Conservation (phyloP, 805 yeast species). For the Maudiozyma serrabonitensis region DNA sequence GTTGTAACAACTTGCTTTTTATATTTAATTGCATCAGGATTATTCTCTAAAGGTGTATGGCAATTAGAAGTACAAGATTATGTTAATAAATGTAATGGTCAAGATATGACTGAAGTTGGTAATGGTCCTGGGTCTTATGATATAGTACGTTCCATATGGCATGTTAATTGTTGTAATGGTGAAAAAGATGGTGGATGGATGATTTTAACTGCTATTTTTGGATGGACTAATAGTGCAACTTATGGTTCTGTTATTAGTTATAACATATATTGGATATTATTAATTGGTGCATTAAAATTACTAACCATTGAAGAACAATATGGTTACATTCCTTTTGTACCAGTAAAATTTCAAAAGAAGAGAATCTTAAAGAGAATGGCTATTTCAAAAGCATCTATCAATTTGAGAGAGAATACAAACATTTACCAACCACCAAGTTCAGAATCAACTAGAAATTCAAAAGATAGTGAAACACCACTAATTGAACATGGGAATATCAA, state of each 20-base stretch:
- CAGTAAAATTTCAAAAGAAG: slow-evolving; percentile 50
- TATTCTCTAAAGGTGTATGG: slow-evolving; percentile 85
- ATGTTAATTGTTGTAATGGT: slow-evolving; percentile 89
- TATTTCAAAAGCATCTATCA: slow-evolving; percentile 23
- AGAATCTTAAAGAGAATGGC: slow-evolving; percentile 35
- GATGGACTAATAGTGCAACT: slow-evolving; percentile 93
- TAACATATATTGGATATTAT: slow-evolving; percentile 54
- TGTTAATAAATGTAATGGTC: slow-evolving; percentile 66
- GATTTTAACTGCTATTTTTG: slow-evolving; percentile 78
- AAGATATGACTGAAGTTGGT: slow-evolving; percentile 80
- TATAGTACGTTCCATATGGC: slow-evolving; percentile 74
- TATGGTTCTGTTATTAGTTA: slow-evolving; percentile 76
- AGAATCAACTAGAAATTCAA: slow-evolving; percentile 11
- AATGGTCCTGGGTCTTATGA: slow-evolving; percentile 92
- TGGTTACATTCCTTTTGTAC: slow-evolving; percentile 54
- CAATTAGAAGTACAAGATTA: slow-evolving; percentile 71
- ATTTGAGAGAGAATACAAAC: slow-evolving; percentile 8
- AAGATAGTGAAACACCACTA: slow-evolving; percentile 21
- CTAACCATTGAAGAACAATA: slow-evolving; percentile 45
- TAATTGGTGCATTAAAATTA: slow-evolving; percentile 35
- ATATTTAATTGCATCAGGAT: slow-evolving; percentile 79
- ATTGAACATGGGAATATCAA: slow-evolving; percentile 1
- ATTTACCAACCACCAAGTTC: not conserved
- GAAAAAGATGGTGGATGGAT: slow-evolving; percentile 90
- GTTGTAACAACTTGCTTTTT: slow-evolving; percentile 70